phyloP scores from a whole-genome alignment of 169 alveolate genomes.

The Sarcocystis neurona region DNA sequence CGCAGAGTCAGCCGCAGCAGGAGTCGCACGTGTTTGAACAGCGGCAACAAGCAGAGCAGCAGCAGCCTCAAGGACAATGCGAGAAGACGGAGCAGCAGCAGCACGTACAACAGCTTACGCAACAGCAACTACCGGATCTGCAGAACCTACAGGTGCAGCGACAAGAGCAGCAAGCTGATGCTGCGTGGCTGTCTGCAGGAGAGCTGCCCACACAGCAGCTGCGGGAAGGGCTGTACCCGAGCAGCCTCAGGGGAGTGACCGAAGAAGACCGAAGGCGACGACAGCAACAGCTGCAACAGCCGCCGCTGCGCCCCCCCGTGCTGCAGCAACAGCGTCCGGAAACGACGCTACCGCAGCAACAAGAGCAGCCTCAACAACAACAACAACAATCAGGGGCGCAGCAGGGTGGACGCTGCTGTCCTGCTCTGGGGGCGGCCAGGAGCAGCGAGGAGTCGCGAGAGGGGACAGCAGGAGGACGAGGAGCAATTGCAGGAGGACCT shows the following conservation, averaged over 20 bases:
- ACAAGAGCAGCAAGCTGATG: background rate
- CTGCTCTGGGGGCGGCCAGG: background rate
- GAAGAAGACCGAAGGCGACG: background rate
- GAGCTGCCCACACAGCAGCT: background rate
- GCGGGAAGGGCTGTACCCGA: background rate
- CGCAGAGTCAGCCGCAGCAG: background rate
- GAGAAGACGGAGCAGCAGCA: too few relatives aligned
- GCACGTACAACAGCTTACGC: too few relatives aligned
- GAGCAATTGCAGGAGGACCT: background rate
- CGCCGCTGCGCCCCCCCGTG: slow-evolving; percentile 1
- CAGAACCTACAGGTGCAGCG: background rate
- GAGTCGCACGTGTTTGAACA: background rate
- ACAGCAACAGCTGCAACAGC: slow-evolving; percentile 7
- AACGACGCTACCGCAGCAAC: background rate
- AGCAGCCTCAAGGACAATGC: too few relatives aligned
- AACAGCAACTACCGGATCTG: slow-evolving; percentile 8
- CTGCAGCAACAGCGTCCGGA: slow-evolving; percentile 14
- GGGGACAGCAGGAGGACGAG: background rate
- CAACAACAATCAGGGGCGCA: background rate
- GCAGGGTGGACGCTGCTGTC: background rate
- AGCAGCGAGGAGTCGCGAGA: background rate
- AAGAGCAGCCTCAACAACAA: background rate
- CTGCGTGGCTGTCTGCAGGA: background rate
- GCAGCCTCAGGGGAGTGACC: slow-evolving; percentile 7
- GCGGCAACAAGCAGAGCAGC: background rate